Conservation (phyloP, 306 rosid species). For the Cotoneaster glaucophyllus region DNA sequence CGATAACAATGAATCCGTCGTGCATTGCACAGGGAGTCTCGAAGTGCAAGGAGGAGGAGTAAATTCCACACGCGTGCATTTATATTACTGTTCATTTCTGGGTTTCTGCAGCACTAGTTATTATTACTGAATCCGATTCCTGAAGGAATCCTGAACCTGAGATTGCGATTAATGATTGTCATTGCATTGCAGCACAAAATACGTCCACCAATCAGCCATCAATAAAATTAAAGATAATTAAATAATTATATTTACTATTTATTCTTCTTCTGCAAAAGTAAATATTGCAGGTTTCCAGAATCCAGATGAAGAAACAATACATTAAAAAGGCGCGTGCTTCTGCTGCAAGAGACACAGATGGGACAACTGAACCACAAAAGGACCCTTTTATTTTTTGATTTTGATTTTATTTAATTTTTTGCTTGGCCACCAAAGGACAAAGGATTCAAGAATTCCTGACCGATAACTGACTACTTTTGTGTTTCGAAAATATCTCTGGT, state of each 20-base stretch:
- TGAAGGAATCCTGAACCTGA: not conserved
- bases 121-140: not conserved
- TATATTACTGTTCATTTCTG: too few relatives aligned
- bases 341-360: not conserved
- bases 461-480: not conserved
- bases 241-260: not conserved
- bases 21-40: not conserved
- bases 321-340: not conserved
- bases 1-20: rapidly evolving
- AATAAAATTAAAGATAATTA: too few relatives aligned
- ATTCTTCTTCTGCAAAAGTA: not conserved
- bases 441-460: not conserved
- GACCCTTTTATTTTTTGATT: not conserved
- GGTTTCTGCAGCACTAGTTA: not conserved
- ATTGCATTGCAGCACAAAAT: not conserved
- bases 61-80: not conserved
- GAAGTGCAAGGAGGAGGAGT: not conserved
- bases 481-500: not conserved
- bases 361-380: not conserved
- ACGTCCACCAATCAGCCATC: not conserved
- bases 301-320: not conserved
- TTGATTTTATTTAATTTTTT: not conserved
- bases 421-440: not conserved
- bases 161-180: not conserved
- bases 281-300: not conserved